These are phyloP conservation scores for Aspergillus phoenicis DNA, from an alignment of 2,329 filamentous ascomycete genomes.

Conservation along the genomic window DNA sequence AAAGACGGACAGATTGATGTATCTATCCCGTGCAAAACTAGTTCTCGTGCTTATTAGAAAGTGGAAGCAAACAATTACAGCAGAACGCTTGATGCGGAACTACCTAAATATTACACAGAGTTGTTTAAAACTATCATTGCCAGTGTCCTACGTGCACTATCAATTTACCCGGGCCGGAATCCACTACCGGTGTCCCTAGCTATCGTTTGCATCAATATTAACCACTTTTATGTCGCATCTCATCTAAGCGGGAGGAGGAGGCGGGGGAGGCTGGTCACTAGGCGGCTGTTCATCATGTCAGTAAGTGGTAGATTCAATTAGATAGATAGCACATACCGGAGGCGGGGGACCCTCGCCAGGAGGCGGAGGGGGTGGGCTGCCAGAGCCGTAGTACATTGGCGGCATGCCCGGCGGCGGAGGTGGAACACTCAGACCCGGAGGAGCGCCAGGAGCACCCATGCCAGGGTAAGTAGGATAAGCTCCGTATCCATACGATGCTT, in stretches of 20 bases:
- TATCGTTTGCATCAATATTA: background rate
- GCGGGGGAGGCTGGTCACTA: constrained; percentile 64
- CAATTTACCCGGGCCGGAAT: background rate
- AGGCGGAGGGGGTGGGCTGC: constrained; percentile 45
- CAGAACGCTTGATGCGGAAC: background rate
- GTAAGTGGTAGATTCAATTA: background rate
- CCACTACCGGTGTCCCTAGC: constrained; percentile 3
- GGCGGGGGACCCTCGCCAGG: constrained; percentile 46
- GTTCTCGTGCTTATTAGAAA: background rate
- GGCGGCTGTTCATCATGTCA: constrained; percentile 38
- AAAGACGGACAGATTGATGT: background rate
- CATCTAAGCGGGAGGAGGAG: constrained; percentile 53
- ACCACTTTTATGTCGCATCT: background rate
- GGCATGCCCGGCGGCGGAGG: constrained; percentile 51
- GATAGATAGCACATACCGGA: constrained; percentile 36
- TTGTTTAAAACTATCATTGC: background rate
- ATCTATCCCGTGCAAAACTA: background rate
- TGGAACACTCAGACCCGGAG: constrained; percentile 46
- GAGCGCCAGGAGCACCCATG: constrained; percentile 59
- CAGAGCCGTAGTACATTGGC: constrained; percentile 42
- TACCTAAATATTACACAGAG: constrained; percentile 1
- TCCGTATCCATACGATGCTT: constrained; percentile 60
- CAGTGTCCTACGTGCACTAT: background rate
- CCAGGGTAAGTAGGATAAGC: constrained; percentile 52
- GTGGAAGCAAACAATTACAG: background rate